Conservation (phyloP, 495 filamentous ascomycete species). For the Penicillium angulare region DNA sequence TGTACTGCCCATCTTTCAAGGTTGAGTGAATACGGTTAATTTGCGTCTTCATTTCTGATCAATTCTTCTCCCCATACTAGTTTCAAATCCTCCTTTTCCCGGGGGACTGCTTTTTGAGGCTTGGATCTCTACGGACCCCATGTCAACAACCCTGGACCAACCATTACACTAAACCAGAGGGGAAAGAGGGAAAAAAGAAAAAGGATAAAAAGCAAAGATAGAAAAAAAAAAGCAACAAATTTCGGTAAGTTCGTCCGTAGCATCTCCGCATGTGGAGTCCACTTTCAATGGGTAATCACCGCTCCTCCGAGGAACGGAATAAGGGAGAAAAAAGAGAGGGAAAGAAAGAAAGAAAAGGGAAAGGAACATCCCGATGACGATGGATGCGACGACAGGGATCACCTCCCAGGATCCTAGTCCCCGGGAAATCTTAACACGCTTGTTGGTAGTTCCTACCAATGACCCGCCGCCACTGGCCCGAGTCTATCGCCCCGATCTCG, state of each 20-base stretch:
- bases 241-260: constrained; percentile 11
- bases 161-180: no score
- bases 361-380: background rate
- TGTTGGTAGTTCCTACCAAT: background rate
- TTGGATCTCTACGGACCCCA: constrained; percentile 2
- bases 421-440: constrained; percentile 12
- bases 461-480: constrained; percentile 1
- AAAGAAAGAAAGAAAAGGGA: background rate
- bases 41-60: no score
- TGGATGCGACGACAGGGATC: constrained; percentile 7
- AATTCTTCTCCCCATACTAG: background rate
- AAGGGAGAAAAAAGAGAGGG: no score
- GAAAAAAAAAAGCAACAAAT: background rate
- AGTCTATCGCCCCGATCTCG: constrained; percentile 8
- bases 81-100: background rate
- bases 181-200: no score
- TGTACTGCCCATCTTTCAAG: background rate
- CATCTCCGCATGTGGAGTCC: constrained; percentile 4
- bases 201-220: no score
- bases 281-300: background rate
- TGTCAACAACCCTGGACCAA: background rate
- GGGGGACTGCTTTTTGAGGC: constrained; percentile 3
- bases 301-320: no score
- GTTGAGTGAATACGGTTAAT: no score
- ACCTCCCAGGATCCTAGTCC: constrained; percentile 5